phyloP scores from a whole-genome alignment of 2,329 filamentous ascomycete genomes.

The Epichloe bromicola region DNA sequence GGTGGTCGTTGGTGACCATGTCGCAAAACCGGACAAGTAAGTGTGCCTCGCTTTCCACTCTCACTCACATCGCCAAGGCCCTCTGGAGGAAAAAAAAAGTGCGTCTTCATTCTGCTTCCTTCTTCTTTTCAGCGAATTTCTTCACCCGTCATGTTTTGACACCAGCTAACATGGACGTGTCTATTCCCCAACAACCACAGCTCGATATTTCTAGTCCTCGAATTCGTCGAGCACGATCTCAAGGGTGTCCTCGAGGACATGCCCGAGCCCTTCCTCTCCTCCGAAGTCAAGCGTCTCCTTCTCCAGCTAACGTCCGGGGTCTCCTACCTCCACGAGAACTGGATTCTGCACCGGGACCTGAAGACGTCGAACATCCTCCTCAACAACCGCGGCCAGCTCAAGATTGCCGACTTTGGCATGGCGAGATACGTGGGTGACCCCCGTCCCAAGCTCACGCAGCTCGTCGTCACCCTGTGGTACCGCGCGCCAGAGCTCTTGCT shows the following conservation, averaged over 20 bases:
- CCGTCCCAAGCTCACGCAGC: slow-evolving; percentile 65
- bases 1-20: slow-evolving; percentile 63
- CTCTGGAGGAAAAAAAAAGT: neutral
- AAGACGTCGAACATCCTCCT: slow-evolving; percentile 91
- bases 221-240: slow-evolving; percentile 94
- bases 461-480: slow-evolving; percentile 97
- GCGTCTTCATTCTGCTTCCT: neutral
- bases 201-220: slow-evolving; percentile 80
- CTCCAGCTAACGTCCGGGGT: slow-evolving; percentile 71
- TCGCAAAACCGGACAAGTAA: slow-evolving; percentile 39
- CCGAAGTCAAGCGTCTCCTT: slow-evolving; percentile 83
- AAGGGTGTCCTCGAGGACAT: slow-evolving; percentile 89
- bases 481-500: slow-evolving; percentile 82
- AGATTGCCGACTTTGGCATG: slow-evolving; percentile 97
- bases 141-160: neutral
- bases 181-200: slow-evolving; percentile 25
- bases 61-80: neutral
- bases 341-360: slow-evolving; percentile 86
- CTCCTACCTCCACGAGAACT: slow-evolving; percentile 74
- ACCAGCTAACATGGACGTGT: neutral
- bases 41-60: slow-evolving; percentile 4
- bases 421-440: slow-evolving; percentile 79
- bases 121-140: neutral
- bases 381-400: slow-evolving; percentile 88
- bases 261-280: slow-evolving; percentile 83